Evolutionary conservation across 192 early-diverging fungal species (phyloP).

Genomic region (Entomortierella parvispora): DNA sequence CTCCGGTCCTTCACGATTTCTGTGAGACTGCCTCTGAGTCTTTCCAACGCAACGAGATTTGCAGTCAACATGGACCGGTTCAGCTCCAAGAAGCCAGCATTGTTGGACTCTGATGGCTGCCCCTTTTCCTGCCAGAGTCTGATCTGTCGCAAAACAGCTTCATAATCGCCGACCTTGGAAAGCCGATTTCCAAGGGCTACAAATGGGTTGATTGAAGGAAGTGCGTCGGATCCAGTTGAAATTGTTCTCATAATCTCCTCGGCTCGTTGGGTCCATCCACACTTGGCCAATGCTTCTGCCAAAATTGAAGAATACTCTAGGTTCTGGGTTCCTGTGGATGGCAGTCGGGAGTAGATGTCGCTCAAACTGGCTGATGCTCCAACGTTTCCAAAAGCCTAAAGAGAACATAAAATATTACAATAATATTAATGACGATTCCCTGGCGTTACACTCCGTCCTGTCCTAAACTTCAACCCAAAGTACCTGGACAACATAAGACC

Average conservation of each 20-base stretch:
- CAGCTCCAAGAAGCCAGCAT: not conserved
- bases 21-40: constrained; percentile 17
- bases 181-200: constrained; percentile 28
- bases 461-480: not conserved
- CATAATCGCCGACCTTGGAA: constrained; percentile 41
- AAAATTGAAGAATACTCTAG: constrained; percentile 12
- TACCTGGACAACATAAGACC: constrained; percentile 39
- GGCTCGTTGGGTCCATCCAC: constrained; percentile 13
- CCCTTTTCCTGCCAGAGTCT: constrained; percentile 23
- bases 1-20: constrained; percentile 25
- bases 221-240: not conserved
- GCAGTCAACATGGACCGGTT: constrained; percentile 28
- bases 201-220: constrained; percentile 26
- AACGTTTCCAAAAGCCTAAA: constrained; percentile 33
- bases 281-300: constrained; percentile 31
- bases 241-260: constrained; percentile 18
- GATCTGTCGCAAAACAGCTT: constrained; percentile 13
- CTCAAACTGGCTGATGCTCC: constrained; percentile 9
- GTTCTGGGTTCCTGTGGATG: not conserved
- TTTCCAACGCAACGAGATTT: constrained; percentile 16
- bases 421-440: too few relatives aligned
- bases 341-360: constrained; percentile 15
- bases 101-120: not conserved
- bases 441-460: too few relatives aligned
- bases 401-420: not conserved